These are phyloP conservation scores for Carpinus viminea DNA, from an alignment of 306 rosid species.

Conservation along the genomic window DNA sequence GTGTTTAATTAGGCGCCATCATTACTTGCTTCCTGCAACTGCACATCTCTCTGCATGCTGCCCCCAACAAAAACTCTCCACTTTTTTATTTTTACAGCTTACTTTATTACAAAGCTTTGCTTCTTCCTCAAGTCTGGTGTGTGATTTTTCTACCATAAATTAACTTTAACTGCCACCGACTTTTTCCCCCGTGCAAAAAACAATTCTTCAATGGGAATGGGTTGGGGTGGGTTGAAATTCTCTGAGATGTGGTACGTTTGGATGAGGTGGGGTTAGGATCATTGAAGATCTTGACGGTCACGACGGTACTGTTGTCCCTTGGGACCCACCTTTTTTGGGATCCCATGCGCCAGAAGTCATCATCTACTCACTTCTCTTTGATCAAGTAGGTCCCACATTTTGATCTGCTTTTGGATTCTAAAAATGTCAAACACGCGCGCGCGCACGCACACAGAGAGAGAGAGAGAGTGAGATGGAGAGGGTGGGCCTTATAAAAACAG, in stretches of 20 bases:
- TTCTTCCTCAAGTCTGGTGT: conserved; percentile 12
- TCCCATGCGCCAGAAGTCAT: conserved; percentile 2
- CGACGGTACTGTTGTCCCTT: conserved; percentile 13
- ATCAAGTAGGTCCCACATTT: neutral
- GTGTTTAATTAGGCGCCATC: conserved; percentile 37
- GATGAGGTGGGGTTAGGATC: neutral
- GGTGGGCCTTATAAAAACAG: too few species aligned
- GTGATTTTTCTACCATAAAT: neutral
- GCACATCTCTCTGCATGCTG: conserved; percentile 15
- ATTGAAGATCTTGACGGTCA: too few species aligned
- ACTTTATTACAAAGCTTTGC: conserved; percentile 13
- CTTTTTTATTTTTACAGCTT: neutral
- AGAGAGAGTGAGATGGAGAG: neutral
- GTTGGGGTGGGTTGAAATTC: neutral
- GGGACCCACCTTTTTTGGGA: conserved; percentile 27
- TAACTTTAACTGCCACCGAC: conserved; percentile 26
- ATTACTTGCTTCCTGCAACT: conserved; percentile 41
- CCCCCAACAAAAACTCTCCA: conserved; percentile 9
- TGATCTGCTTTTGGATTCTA: conserved; percentile 14
- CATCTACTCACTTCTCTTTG: conserved; percentile 8
- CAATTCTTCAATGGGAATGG: too few species aligned
- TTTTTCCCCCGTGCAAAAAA: neutral
- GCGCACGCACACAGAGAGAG: neutral
- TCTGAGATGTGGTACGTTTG: conserved; percentile 14
- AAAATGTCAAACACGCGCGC: neutral